These are phyloP conservation scores for Haberlea rhodopensis DNA, from an alignment of 257 asterid species.

Conservation along the genomic window DNA sequence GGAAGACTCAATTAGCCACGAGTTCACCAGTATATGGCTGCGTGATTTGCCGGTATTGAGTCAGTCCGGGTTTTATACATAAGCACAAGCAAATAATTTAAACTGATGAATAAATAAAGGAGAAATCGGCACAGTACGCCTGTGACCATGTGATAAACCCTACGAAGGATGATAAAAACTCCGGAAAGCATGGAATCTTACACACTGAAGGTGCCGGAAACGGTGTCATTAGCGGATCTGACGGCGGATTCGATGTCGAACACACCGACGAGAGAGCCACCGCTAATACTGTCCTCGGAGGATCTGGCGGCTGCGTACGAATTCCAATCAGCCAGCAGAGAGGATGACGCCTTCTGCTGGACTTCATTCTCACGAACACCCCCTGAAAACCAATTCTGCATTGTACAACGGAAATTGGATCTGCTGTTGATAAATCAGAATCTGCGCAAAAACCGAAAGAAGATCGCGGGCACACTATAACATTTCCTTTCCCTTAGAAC, in stretches of 20 bases:
- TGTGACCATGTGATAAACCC: background rate
- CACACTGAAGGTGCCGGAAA: slow-evolving; percentile 79
- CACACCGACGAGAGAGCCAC: slow-evolving; percentile 51
- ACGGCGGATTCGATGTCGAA: slow-evolving; percentile 85
- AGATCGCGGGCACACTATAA: too few species aligned
- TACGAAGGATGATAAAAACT: background rate
- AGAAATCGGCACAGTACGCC: background rate
- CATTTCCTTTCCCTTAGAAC: too few species aligned
- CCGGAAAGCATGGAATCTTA: slow-evolving; percentile 33
- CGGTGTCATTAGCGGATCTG: slow-evolving; percentile 84
- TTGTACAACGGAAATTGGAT: slow-evolving; percentile 23
- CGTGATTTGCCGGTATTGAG: too few species aligned
- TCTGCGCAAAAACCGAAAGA: too few species aligned
- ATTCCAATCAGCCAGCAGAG: slow-evolving; percentile 80
- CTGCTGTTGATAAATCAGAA: slow-evolving; percentile 7
- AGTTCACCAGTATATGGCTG: too few species aligned
- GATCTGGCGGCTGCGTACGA: slow-evolving; percentile 66
- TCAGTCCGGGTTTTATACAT: too few species aligned
- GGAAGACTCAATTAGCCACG: background rate
- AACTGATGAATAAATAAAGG: background rate
- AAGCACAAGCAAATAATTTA: background rate
- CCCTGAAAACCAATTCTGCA: slow-evolving; percentile 83
- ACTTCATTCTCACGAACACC: slow-evolving; percentile 35
- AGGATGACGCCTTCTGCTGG: slow-evolving; percentile 45
- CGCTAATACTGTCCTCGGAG: slow-evolving; percentile 45